Percentiles rank a stretch among this genome's conserved stretches.
Conservation (phyloP, 2,329 filamentous ascomycete species). For the Aureobasidium sp. region DNA sequence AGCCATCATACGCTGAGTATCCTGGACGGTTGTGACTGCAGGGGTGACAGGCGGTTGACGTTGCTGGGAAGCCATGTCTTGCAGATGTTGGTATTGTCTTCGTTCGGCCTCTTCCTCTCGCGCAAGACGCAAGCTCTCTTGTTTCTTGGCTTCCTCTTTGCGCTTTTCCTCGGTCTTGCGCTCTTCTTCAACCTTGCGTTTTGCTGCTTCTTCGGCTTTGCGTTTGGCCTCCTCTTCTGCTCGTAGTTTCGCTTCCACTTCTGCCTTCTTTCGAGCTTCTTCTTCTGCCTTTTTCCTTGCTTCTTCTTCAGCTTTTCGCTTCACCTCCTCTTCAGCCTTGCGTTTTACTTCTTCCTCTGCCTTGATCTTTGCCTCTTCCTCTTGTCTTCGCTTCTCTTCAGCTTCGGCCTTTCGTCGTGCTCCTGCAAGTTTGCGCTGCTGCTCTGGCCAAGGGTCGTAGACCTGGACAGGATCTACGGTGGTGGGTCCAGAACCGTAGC, state of each 20-base stretch:
- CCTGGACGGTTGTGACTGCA: neutral
- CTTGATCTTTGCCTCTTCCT: constrained; percentile 27
- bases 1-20: constrained; percentile 2
- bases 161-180: constrained; percentile 7
- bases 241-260: constrained; percentile 21
- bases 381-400: constrained; percentile 24
- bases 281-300: constrained; percentile 22
- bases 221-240: constrained; percentile 22
- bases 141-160: neutral
- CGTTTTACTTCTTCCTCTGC: constrained; percentile 24
- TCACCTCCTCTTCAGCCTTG: constrained; percentile 24
- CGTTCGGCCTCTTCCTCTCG: constrained; percentile 1
- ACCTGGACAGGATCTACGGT: constrained; percentile 48
- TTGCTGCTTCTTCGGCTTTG: constrained; percentile 21
- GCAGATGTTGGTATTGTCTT: neutral
- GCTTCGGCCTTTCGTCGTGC: constrained; percentile 30
- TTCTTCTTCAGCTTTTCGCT: constrained; percentile 22
- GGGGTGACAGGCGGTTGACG: neutral
- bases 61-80: neutral
- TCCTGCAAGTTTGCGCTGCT: constrained; percentile 34
- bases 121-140: neutral
- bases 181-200: constrained; percentile 25
- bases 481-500: constrained; percentile 26
- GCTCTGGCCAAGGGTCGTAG: constrained; percentile 45
- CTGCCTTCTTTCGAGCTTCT: constrained; percentile 17